Conservation (phyloP, 768 basidiomycete species). For the Trametes cinnabarina region DNA sequence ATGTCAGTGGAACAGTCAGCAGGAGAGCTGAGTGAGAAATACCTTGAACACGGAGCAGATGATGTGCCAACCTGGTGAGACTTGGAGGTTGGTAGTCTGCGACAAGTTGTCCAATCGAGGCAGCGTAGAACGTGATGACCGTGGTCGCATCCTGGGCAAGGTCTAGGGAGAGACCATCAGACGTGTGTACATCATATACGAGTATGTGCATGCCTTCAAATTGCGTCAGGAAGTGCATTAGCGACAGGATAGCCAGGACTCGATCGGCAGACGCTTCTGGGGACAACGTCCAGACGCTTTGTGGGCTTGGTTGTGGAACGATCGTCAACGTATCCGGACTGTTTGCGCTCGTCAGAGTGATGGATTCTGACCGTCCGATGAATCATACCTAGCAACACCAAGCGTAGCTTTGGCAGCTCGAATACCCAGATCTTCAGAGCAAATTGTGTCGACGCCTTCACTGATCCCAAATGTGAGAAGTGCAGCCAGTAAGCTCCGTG, state of each 20-base stretch:
- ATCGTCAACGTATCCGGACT: conserved; percentile 44
- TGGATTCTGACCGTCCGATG: too few relatives aligned
- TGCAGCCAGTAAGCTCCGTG: conserved; percentile 60
- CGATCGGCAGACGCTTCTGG: conserved; percentile 66
- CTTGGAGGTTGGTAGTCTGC: conserved; percentile 62
- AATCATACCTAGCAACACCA: neutral
- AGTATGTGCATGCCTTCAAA: conserved; percentile 76
- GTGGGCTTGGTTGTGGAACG: conserved; percentile 37
- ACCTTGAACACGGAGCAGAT: conserved; percentile 80
- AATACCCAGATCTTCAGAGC: conserved; percentile 51
- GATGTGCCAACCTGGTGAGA: conserved; percentile 65
- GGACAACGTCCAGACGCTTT: conserved; percentile 72
- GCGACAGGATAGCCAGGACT: conserved; percentile 60
- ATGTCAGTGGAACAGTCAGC: neutral
- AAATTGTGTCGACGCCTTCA: conserved; percentile 66
- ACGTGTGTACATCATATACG: too few relatives aligned
- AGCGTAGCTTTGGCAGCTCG: conserved; percentile 3
- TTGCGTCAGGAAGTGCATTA: conserved; percentile 70
- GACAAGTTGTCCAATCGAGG: conserved; percentile 61
- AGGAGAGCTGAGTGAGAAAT: conserved; percentile 21
- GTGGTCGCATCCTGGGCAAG: conserved; percentile 66
- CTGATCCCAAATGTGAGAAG: conserved; percentile 72
- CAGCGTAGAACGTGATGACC: conserved; percentile 77
- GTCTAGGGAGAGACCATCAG: conserved; percentile 43
- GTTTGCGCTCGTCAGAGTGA: neutral